A percentile compares a stretch with the other conserved stretches of the same genome.
phyloP scores from a whole-genome alignment of 331 rosid species.

The Prunus yedoensis region DNA sequence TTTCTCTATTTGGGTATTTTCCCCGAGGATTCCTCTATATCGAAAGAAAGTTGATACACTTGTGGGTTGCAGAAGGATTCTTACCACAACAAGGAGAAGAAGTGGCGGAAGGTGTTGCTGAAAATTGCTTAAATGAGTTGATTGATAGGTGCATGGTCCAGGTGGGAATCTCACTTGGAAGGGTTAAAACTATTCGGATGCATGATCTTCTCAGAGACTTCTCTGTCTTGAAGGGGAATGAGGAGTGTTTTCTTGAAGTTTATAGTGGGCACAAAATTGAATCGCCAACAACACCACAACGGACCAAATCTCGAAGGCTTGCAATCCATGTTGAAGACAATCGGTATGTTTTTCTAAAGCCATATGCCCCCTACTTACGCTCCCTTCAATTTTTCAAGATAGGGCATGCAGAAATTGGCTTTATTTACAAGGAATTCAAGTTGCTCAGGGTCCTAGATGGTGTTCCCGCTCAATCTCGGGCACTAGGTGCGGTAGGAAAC shows the following conservation, averaged over 20 bases:
- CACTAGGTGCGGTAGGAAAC: background rate
- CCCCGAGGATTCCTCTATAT: slow-evolving; percentile 54
- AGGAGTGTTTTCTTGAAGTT: slow-evolving; percentile 17
- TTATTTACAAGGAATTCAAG: background rate
- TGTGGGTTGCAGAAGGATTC: slow-evolving; percentile 67
- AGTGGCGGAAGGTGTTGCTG: slow-evolving; percentile 19
- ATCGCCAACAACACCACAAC: background rate
- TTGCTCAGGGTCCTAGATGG: background rate
- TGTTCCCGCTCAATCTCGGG: no score
- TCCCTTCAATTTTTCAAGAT: background rate
- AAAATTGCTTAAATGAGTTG: slow-evolving; percentile 27
- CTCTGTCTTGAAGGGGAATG: slow-evolving; percentile 21
- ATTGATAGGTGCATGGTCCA: background rate
- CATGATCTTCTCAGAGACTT: slow-evolving; percentile 37
- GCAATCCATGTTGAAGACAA: background rate
- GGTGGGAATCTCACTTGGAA: slow-evolving; percentile 15
- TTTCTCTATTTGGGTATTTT: slow-evolving; percentile 24
- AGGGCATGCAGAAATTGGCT: background rate
- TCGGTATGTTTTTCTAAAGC: background rate
- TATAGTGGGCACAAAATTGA: background rate
- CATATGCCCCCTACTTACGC: background rate
- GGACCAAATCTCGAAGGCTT: background rate
- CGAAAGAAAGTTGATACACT: slow-evolving; percentile 32
- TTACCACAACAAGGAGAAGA: slow-evolving; percentile 23
- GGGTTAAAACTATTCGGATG: slow-evolving; percentile 27